Evolutionary conservation across 2,329 filamentous ascomycete species (phyloP).

Genomic region (Clonostachys sp.): DNA sequence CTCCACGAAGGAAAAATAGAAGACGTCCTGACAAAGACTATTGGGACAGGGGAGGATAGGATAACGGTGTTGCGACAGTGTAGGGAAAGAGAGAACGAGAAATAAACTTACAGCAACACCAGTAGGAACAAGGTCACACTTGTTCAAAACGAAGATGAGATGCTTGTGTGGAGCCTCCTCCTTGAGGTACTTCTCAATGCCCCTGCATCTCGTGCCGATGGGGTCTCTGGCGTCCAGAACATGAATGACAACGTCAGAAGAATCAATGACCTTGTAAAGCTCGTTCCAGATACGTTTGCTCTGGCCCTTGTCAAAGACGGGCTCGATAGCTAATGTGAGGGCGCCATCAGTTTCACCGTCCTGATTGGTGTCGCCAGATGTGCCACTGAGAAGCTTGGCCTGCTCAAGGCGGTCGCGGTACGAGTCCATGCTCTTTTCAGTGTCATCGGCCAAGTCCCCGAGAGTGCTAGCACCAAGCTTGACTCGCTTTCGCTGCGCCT

Average conservation of each 20-base stretch:
- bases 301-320: conserved; percentile 92
- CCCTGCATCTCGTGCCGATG: conserved; percentile 79
- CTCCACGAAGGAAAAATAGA: conserved; percentile 64
- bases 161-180: conserved; percentile 97
- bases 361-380: conserved; percentile 51
- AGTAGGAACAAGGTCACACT: conserved; percentile 79
- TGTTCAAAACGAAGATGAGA: conserved; percentile 47
- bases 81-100: conserved; percentile 5
- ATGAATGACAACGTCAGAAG: conserved; percentile 93
- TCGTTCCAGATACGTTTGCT: conserved; percentile 98
- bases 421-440: conserved; percentile 72
- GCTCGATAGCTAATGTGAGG: conserved; percentile 64
- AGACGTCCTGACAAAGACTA: conserved; percentile 81
- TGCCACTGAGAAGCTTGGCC: conserved; percentile 70
- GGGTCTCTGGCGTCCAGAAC: conserved; percentile 88
- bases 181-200: conserved; percentile 79
- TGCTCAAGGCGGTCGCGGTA: conserved; percentile 81
- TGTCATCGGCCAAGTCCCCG: conserved; percentile 75
- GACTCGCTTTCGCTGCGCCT: conserved; percentile 86
- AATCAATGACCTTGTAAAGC: conserved; percentile 91
- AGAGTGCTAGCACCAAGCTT: conserved; percentile 83
- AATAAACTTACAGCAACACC: conserved; percentile 81
- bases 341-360: conserved; percentile 33
- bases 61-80: conserved; percentile 5
- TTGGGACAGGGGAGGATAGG: conserved; percentile 48